A percentile compares a stretch with the other conserved stretches of the same genome.
Conservation (phyloP, 371 early-diverging fungal species). For the Rhizopus arrhizus region DNA sequence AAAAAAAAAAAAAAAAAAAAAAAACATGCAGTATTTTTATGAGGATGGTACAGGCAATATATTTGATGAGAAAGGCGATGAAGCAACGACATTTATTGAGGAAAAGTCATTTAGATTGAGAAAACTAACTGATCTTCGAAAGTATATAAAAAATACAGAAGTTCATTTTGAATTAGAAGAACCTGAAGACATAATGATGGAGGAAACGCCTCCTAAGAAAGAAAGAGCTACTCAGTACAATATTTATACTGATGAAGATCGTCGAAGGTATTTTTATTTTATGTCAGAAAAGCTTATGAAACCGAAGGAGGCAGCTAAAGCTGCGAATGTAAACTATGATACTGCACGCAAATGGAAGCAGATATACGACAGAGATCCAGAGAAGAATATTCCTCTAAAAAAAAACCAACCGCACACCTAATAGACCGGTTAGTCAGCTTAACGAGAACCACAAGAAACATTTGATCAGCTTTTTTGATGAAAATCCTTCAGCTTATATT, state of each 20-base stretch:
- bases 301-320: too few relatives aligned
- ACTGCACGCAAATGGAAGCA: too few relatives aligned
- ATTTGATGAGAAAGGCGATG: conserved; percentile 1
- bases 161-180: neutral
- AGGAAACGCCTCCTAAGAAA: conserved; percentile 38
- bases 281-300: too few relatives aligned
- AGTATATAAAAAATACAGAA: conserved; percentile 8
- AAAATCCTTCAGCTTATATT: too few relatives aligned
- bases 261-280: conserved; percentile 5
- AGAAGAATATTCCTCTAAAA: too few relatives aligned
- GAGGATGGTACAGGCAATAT: conserved; percentile 5
- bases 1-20: too few relatives aligned
- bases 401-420: too few relatives aligned
- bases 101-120: conserved; percentile 1
- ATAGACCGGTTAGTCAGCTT: too few relatives aligned
- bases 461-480: too few relatives aligned
- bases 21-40: conserved; percentile 1
- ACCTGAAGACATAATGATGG: conserved; percentile 16
- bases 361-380: too few relatives aligned
- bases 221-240: conserved; percentile 44
- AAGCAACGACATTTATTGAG: conserved; percentile 1
- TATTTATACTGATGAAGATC: conserved; percentile 11
- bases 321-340: too few relatives aligned
- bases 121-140: conserved; percentile 6
- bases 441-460: too few relatives aligned